Conservation (phyloP, 108 stramenopile species). For the Phaeodactylum tricornutum region DNA sequence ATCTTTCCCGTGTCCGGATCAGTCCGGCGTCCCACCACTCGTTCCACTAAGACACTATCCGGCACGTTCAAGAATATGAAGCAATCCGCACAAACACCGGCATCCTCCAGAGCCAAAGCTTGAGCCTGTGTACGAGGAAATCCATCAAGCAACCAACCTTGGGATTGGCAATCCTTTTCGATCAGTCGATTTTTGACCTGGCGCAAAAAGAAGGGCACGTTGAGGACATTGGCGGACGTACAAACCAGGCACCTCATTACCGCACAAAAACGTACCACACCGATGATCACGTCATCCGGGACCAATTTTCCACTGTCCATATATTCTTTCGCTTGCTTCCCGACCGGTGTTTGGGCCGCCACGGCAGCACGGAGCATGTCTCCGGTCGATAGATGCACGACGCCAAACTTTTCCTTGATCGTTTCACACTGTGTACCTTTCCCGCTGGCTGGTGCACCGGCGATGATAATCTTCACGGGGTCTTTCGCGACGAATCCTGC, state of each 20-base stretch:
- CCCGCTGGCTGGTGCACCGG: conserved; percentile 78
- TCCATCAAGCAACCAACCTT: conserved; percentile 96
- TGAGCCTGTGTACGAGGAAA: conserved; percentile 94
- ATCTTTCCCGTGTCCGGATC: conserved; percentile 95
- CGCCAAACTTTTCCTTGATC: conserved; percentile 52
- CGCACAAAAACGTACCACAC: conserved; percentile 42
- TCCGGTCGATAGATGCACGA: conserved; percentile 81
- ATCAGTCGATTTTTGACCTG: conserved; percentile 78
- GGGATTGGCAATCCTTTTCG: conserved; percentile 68
- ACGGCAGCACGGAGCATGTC: conserved; percentile 78
- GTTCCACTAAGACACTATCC: conserved; percentile 85
- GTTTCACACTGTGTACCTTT: conserved; percentile 87
- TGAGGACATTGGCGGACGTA: background rate
- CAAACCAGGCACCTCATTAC: background rate
- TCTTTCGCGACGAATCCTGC: conserved; percentile 3
- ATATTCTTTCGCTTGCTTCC: conserved; percentile 66
- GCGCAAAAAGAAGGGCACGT: background rate
- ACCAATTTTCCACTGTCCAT: conserved; percentile 94
- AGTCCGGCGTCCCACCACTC: conserved; percentile 91
- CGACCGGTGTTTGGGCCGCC: conserved; percentile 36
- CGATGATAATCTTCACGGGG: conserved; percentile 57
- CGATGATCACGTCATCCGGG: conserved; percentile 94
- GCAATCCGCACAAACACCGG: conserved; percentile 77
- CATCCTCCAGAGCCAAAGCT: conserved; percentile 77
- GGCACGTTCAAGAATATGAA: conserved; percentile 94